phyloP scores from a whole-genome alignment of 768 basidiomycete genomes.

The Suillus hirtellus region DNA sequence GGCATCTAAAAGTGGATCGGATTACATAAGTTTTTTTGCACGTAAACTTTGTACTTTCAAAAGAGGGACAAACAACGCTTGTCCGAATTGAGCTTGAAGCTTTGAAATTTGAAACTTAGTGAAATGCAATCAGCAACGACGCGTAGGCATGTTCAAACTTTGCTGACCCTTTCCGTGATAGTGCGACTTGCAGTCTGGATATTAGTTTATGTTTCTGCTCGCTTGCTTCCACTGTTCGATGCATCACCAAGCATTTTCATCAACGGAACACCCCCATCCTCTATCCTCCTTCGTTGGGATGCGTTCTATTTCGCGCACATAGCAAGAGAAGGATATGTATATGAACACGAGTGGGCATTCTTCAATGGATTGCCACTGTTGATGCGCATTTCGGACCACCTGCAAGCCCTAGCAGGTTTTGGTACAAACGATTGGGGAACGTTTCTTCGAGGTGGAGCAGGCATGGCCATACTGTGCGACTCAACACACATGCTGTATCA shows the following conservation, averaged over 20 bases:
- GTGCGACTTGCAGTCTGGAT: conserved; percentile 21
- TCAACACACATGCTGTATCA: conserved; percentile 51
- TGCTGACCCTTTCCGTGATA: conserved; percentile 26
- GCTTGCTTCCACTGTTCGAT: conserved; percentile 26
- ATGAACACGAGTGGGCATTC: conserved; percentile 90
- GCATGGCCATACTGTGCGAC: conserved; percentile 42
- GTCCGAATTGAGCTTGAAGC: not conserved
- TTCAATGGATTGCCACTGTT: conserved; percentile 66
- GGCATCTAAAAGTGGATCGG: not conserved
- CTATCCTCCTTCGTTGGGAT: conserved; percentile 79
- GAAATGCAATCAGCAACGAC: not conserved
- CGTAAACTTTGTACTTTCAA: not conserved
- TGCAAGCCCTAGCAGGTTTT: conserved; percentile 15
- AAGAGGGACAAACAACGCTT: not conserved
- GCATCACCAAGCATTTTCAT: conserved; percentile 29
- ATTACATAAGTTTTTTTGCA: conserved; percentile 3
- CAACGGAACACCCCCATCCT: conserved; percentile 7
- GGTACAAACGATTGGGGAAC: conserved; percentile 16
- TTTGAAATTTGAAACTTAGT: too few species aligned
- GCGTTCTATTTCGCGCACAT: conserved; percentile 76
- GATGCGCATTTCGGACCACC: conserved; percentile 41
- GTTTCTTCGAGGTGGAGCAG: conserved; percentile 38
- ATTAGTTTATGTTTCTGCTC: conserved; percentile 23
- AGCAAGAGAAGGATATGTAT: conserved; percentile 54
- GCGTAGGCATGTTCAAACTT: conserved; percentile 20